A percentile compares a stretch with the other conserved stretches of the same genome.
Evolutionary conservation across 768 basidiomycete genomes (phyloP).

Genomic region (Russula brevipes): DNA sequence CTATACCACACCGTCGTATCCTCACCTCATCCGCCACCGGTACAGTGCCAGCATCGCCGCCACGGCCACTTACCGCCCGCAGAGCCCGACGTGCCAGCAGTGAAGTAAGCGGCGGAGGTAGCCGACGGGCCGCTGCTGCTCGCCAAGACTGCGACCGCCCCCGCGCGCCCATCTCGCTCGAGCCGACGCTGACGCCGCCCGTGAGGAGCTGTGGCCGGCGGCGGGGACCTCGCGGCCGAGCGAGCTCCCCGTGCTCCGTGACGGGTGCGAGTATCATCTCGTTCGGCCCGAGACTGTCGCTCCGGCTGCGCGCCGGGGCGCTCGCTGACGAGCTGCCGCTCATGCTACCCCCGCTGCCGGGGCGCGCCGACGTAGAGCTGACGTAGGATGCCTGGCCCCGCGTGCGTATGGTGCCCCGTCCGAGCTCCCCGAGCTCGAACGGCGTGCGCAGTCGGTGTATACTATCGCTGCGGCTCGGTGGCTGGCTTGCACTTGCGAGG

Average conservation of each 20-base stretch:
- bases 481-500: slow-evolving; percentile 14
- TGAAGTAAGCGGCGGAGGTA: slow-evolving; percentile 1
- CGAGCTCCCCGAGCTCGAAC: slow-evolving; percentile 22
- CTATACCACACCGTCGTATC: too few relatives aligned
- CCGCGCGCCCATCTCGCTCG: too few relatives aligned
- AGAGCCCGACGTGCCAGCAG: neutral
- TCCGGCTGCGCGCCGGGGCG: too few relatives aligned
- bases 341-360: too few relatives aligned
- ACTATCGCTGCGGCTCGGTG: slow-evolving; percentile 19
- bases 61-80: too few relatives aligned
- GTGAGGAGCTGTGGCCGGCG: neutral
- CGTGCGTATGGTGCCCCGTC: slow-evolving; percentile 6
- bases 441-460: slow-evolving; percentile 10
- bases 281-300: too few relatives aligned
- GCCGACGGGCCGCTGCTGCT: slow-evolving; percentile 4
- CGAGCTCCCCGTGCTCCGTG: slow-evolving; percentile 20
- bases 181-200: neutral
- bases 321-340: too few relatives aligned
- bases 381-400: neutral
- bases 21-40: too few relatives aligned
- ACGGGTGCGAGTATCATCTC: slow-evolving; percentile 15
- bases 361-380: neutral
- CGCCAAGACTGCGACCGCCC: too few relatives aligned
- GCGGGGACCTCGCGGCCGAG: neutral
- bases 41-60: too few relatives aligned